Percentiles rank a stretch among this genome's conserved stretches.
These are phyloP conservation scores for Collybia sordida DNA, from an alignment of 768 basidiomycete species.

Conservation along the genomic window DNA sequence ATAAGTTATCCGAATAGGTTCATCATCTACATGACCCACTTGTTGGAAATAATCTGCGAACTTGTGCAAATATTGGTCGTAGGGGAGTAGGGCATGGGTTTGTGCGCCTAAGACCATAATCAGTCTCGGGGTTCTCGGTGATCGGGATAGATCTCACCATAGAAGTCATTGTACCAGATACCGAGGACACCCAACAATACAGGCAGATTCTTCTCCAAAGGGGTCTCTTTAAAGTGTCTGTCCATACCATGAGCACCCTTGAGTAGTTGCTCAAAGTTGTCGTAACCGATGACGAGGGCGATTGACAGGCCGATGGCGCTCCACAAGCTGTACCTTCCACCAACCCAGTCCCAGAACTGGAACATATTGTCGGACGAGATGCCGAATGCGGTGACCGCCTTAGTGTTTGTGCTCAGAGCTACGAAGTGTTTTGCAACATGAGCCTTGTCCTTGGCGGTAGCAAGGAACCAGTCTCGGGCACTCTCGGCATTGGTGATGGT, in stretches of 20 bases:
- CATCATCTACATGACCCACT: constrained; percentile 23
- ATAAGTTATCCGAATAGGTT: background rate
- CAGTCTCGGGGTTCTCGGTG: background rate
- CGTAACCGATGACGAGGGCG: constrained; percentile 88
- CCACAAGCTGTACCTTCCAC: constrained; percentile 98
- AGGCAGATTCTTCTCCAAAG: constrained; percentile 88
- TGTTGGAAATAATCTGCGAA: constrained; percentile 99
- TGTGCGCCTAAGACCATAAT: constrained; percentile 61
- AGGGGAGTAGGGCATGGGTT: constrained; percentile 93
- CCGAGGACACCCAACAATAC: constrained; percentile 88
- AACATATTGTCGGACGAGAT: constrained; percentile 95
- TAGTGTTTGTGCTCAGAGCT: constrained; percentile 94
- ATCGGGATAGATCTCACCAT: constrained; percentile 41
- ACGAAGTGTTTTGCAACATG: constrained; percentile 99
- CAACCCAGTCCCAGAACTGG: constrained; percentile 99
- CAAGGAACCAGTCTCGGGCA: constrained; percentile 93
- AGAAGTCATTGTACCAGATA: constrained; percentile 99
- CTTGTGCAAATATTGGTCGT: constrained; percentile 99
- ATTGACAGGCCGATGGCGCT: constrained; percentile 97
- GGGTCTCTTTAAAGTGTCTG: constrained; percentile 89
- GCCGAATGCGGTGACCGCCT: constrained; percentile 90
- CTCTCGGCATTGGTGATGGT: constrained; percentile 98
- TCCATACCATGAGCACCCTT: constrained; percentile 97
- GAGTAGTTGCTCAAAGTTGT: constrained; percentile 89
- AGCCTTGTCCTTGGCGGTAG: constrained; percentile 75